Conservation (phyloP, 2,329 filamentous ascomycete species). For the Ophiostoma populinum region DNA sequence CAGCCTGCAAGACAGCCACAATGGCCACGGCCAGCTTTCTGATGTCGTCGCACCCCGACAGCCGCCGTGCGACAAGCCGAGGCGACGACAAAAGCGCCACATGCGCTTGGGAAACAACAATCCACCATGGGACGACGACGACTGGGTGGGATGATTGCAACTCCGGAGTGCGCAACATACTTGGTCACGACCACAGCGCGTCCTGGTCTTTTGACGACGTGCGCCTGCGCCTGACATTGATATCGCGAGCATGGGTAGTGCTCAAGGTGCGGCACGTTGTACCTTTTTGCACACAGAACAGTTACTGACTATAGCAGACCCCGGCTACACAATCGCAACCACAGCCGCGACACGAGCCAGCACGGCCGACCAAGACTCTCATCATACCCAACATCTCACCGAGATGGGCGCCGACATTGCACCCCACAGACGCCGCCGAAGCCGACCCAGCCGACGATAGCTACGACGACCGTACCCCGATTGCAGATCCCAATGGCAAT, state of each 20-base stretch:
- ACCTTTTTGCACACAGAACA: not conserved
- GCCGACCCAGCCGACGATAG: constrained; percentile 8
- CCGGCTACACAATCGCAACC: not conserved
- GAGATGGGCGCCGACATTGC: constrained; percentile 13
- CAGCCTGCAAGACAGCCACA: constrained; percentile 27
- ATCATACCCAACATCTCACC: constrained; percentile 15
- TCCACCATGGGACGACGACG: constrained; percentile 18
- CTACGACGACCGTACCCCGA: constrained; percentile 8
- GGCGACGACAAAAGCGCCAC: constrained; percentile 17
- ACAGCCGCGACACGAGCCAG: not conserved
- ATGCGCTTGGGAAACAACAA: constrained; percentile 21
- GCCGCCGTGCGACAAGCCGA: constrained; percentile 6
- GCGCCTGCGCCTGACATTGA: constrained; percentile 19
- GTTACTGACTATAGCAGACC: constrained; percentile 4
- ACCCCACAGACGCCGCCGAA: constrained; percentile 2
- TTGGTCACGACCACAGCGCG: constrained; percentile 4
- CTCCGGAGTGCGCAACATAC: too few species aligned
- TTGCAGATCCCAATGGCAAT: constrained; percentile 10
- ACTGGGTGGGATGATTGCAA: constrained; percentile 23
- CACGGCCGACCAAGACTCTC: constrained; percentile 4
- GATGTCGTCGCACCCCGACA: constrained; percentile 23
- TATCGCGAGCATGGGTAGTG: constrained; percentile 25
- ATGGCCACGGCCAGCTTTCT: constrained; percentile 39
- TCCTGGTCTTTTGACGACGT: constrained; percentile 14
- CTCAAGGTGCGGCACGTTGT: constrained; percentile 14